Conservation (phyloP, 2,329 filamentous ascomycete species). For the Cercospora nicotianae region DNA sequence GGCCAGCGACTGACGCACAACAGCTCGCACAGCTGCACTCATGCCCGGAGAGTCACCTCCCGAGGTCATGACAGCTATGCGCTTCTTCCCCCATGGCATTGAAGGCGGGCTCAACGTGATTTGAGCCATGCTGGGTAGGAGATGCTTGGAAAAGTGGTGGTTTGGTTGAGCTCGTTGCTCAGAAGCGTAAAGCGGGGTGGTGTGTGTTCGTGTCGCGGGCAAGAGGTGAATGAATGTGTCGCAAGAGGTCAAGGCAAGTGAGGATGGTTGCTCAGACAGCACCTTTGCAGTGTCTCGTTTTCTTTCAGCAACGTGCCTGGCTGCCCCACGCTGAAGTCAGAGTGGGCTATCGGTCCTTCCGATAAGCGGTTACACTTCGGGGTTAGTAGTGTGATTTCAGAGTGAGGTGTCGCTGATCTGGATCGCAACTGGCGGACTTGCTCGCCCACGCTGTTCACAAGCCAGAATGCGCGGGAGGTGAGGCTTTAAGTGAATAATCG, state of each 20-base stretch:
- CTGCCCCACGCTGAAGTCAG: conserved; percentile 14
- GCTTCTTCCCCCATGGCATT: conserved; percentile 49
- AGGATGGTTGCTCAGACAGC: background rate
- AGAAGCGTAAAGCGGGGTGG: background rate
- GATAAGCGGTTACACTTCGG: conserved; percentile 10
- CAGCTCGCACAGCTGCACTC: conserved; percentile 86
- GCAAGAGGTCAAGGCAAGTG: background rate
- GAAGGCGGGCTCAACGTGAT: conserved; percentile 35
- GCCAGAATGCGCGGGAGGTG: background rate
- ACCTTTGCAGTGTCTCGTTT: conserved; percentile 1
- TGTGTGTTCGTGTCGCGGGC: background rate
- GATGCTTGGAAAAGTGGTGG: background rate
- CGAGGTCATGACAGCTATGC: conserved; percentile 89
- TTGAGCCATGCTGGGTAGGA: conserved; percentile 33
- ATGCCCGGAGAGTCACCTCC: conserved; percentile 93
- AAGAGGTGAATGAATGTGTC: background rate
- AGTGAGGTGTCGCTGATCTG: background rate
- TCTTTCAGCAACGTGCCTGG: conserved; percentile 3
- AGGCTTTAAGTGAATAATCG: background rate
- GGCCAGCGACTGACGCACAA: conserved; percentile 88
- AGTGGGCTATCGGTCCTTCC: conserved; percentile 9
- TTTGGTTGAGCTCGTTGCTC: background rate
- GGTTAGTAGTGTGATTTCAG: background rate
- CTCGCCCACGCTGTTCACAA: background rate
- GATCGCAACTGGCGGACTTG: background rate